Base-by-base conservation (phyloP, 768 basidiomycete genomes). In the Trametes punicea region DNA sequence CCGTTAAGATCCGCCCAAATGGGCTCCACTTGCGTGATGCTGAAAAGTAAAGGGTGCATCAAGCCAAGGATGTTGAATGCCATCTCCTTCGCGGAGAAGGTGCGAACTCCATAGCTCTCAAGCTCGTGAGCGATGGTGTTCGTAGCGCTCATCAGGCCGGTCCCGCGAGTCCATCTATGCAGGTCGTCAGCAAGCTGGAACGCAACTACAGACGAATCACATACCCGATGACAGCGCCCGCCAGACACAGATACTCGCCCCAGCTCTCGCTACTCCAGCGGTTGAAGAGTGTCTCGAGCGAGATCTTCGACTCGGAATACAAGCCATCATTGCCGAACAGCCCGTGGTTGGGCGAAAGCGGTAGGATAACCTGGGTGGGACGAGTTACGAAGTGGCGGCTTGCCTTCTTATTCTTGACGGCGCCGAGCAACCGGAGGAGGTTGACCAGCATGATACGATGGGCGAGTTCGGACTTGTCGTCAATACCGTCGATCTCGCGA, bases 21-120 rank as follows among this genome's bases (percentile, higher is more conserved):
- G 8, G 97, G 96, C 70, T 99, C 96, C 42, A 98, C 95, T 71
- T 99, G 97, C 10, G 96, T 97, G 67, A 99, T 96, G 72, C 96
- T 97, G 84, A 98, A 98, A 50, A 99, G 82, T 6, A 98, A 84
- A 40, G 97, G 97, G 68, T 99, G 97, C 96, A 99, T 98, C 46
- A 99, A 81, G 57, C 97, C 96, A 51, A 99, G 87, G 65, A 99
- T 93, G 74, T 99, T 99, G 84, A 99, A 99, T 0, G 97, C 95
- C 97, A 98, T 99, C 75, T 99, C 97, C 77, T 98, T 98, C 26
- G 97, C 90, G 0, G 96, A 98, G 83, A 98, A 99, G 1, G 97
- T 99, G 62, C 97, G 85, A 56, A 97, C 92, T 59, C 97, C 97
- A 60, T 88, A 81, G 56, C 85, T 81, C 75, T 99, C 97, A 39